Conservation (phyloP, 2,329 filamentous ascomycete genomes). For the Trichoderma koningii region DNA sequence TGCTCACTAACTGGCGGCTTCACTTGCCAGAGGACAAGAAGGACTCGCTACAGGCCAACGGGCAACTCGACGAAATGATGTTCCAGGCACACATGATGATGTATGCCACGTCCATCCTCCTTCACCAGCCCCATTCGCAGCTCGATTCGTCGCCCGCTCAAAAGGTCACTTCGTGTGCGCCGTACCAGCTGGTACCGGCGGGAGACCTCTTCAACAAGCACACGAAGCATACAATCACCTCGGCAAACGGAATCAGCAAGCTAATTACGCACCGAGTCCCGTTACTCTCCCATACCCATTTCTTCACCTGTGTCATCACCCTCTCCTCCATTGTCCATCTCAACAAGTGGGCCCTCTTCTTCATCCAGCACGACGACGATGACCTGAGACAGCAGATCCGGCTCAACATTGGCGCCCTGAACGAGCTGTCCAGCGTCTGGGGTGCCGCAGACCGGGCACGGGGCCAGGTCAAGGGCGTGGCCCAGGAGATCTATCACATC, state of each 20-base stretch:
- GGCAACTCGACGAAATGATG: conserved; percentile 82
- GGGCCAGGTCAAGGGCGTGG: conserved; percentile 73
- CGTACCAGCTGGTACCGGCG: conserved; percentile 54
- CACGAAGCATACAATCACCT: conserved; percentile 77
- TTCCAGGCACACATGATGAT: conserved; percentile 87
- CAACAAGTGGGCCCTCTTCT: conserved; percentile 72
- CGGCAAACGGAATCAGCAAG: conserved; percentile 75
- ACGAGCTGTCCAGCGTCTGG: conserved; percentile 70
- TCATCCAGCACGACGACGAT: conserved; percentile 62
- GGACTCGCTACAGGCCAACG: conserved; percentile 67
- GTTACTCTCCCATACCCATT: conserved; percentile 74
- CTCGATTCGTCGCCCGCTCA: conserved; percentile 64
- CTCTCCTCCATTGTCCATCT: conserved; percentile 80
- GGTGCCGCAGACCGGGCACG: conserved; percentile 69
- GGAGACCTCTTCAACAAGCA: conserved; percentile 63
- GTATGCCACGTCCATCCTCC: conserved; percentile 66
- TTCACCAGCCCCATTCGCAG: conserved; percentile 79
- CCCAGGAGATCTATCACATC: conserved; percentile 69
- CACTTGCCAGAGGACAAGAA: conserved; percentile 74
- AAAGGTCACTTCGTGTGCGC: conserved; percentile 66
- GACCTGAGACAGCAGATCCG: conserved; percentile 73
- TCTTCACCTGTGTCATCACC: conserved; percentile 80
- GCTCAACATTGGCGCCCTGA: conserved; percentile 75
- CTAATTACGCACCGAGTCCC: conserved; percentile 73
- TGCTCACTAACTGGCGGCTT: conserved; percentile 73